These are phyloP conservation scores for Sporisorium iseilematis-ciliati DNA, from an alignment of 1,284 basidiomycete genomes.

Conservation along the genomic window DNA sequence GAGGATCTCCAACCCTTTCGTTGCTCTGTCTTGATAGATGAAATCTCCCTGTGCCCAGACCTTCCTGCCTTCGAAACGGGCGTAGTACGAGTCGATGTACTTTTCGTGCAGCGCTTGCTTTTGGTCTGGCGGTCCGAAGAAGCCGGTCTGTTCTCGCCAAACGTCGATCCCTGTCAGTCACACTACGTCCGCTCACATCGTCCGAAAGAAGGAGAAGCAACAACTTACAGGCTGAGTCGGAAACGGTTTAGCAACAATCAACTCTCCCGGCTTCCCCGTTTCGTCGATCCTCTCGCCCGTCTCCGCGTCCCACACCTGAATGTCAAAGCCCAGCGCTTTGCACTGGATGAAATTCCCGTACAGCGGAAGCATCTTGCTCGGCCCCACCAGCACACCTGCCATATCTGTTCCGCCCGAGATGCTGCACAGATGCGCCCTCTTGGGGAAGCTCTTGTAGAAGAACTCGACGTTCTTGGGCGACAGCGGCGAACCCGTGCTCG, in stretches of 20 bases:
- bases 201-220: slow-evolving; percentile 14
- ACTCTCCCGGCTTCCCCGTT: slow-evolving; percentile 59
- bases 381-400: slow-evolving; percentile 63
- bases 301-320: slow-evolving; percentile 58
- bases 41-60: slow-evolving; percentile 61
- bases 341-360: slow-evolving; percentile 67
- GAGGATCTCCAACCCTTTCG: slow-evolving; percentile 82
- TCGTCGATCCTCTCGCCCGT: slow-evolving; percentile 52
- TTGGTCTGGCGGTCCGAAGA: slow-evolving; percentile 47
- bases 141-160: slow-evolving; percentile 18
- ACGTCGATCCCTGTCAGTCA: background rate
- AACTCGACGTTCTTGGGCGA: slow-evolving; percentile 59
- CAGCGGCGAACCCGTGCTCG: slow-evolving; percentile 66
- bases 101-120: slow-evolving; percentile 62
- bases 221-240: slow-evolving; percentile 67
- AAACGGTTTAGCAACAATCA: slow-evolving; percentile 67
- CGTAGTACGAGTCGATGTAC: slow-evolving; percentile 69
- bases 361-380: slow-evolving; percentile 57
- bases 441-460: slow-evolving; percentile 58
- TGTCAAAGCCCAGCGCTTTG: slow-evolving; percentile 65
- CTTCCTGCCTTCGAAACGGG: slow-evolving; percentile 50
- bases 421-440: slow-evolving; percentile 41
- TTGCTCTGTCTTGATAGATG: slow-evolving; percentile 46
- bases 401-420: slow-evolving; percentile 68
- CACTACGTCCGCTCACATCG: background rate